These are phyloP conservation scores for Blepharisma japonicum DNA, from an alignment of 73 alveolate genomes.

Conservation along the genomic window DNA sequence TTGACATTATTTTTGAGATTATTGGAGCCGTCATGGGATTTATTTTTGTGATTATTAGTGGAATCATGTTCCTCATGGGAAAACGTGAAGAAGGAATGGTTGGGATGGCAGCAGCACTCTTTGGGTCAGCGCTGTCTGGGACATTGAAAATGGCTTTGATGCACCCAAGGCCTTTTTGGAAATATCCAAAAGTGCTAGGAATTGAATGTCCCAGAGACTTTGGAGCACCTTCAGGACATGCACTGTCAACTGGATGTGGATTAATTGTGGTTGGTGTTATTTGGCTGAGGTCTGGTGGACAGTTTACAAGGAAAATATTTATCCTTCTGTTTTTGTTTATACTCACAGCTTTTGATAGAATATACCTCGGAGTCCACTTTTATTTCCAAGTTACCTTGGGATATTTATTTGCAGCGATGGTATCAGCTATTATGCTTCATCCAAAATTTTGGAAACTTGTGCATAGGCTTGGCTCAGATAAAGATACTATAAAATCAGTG, in stretches of 20 bases:
- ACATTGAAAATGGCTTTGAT: background rate
- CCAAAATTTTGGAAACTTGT: background rate
- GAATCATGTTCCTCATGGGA: background rate
- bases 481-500: background rate
- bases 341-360: conserved; percentile 1
- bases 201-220: conserved; percentile 3
- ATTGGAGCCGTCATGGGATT: conserved; percentile 14
- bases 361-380: conserved; percentile 13
- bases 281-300: background rate
- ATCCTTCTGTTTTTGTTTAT: background rate
- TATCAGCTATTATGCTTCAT: background rate
- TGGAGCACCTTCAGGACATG: conserved; percentile 29
- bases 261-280: background rate
- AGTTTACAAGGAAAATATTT: background rate
- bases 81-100: background rate
- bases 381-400: conserved; percentile 12
- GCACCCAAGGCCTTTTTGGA: conserved; percentile 29
- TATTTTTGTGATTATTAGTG: background rate
- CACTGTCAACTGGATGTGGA: background rate
- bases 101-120: background rate
- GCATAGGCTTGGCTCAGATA: background rate
- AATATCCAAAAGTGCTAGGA: background rate
- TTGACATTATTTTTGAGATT: background rate
- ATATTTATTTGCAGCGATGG: conserved; percentile 1
- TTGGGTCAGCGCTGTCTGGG: conserved; percentile 21